These are phyloP conservation scores for Claviceps sp. DNA, from an alignment of 2,329 filamentous ascomycete species.

Conservation along the genomic window DNA sequence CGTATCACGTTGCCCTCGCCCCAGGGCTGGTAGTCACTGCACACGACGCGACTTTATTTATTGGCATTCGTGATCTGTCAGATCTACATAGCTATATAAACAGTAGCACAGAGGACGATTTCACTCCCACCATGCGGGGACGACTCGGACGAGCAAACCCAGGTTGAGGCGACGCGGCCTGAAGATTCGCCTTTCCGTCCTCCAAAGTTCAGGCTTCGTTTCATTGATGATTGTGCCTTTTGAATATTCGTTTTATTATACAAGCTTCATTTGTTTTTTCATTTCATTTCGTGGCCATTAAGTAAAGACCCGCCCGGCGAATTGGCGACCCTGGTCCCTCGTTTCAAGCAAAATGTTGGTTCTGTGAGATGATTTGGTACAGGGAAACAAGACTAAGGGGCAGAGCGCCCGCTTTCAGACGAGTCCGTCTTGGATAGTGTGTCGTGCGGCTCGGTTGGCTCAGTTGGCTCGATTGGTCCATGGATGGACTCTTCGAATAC, in stretches of 20 bases:
- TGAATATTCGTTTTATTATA: neutral
- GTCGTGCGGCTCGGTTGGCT: slow-evolving; percentile 35
- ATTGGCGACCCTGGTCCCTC: neutral
- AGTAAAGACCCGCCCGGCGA: neutral
- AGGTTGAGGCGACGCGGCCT: too few relatives aligned
- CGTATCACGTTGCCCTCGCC: too few relatives aligned
- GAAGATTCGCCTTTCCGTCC: too few relatives aligned
- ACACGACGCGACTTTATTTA: too few relatives aligned
- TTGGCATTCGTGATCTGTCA: too few relatives aligned
- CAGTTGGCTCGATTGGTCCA: slow-evolving; percentile 36
- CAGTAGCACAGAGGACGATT: too few relatives aligned
- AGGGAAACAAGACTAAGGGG: slow-evolving; percentile 20
- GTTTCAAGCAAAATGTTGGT: slow-evolving; percentile 8
- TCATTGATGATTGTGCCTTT: too few relatives aligned
- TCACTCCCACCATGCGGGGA: too few relatives aligned
- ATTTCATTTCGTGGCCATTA: slow-evolving; percentile 9
- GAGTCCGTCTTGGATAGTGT: slow-evolving; percentile 42
- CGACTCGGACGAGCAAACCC: too few relatives aligned
- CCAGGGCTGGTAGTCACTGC: too few relatives aligned
- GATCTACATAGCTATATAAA: too few relatives aligned
- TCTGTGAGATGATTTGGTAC: slow-evolving; percentile 8
- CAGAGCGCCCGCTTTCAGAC: slow-evolving; percentile 47
- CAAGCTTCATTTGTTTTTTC: slow-evolving; percentile 8
- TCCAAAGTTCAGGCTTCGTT: too few relatives aligned
- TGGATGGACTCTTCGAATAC: slow-evolving; percentile 83